Evolutionary conservation across 768 basidiomycete genomes (phyloP), one percentile per base, ranked within the genome.

Genomic region (Suillus discolor): DNA sequence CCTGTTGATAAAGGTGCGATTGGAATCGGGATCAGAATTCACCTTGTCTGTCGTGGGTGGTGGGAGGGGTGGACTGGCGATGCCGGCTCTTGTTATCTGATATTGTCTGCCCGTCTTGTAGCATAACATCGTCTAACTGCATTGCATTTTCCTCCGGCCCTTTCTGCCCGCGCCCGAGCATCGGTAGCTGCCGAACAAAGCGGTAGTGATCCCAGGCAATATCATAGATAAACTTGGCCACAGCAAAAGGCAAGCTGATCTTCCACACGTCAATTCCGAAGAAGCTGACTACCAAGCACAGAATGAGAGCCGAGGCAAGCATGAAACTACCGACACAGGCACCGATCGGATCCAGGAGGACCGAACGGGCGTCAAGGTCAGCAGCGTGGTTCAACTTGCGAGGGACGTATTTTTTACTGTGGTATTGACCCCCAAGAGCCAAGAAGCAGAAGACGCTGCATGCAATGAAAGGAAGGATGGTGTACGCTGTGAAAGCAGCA

Each of bases 231-330:
- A 96, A 82, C 77, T 94, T 95, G 62, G 85, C 74, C 0, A 83
- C 73, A 0, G 93, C 94, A 57, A 94, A 94, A 0, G 96, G 94
- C 13, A 94, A 83, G 4, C 87, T 91, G 57, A 97, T 91, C 77
- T 84, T 87, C 91, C 92, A 95, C 3, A 93, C 91, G 62, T 93
- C 90, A 20, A 93, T 81, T 55, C 87, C 83, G 68, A 91, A 81
- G 74, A 90, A 93, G 72, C 89, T 91, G 66, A 90, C 87, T 6
- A 89, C 87, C 62, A 97, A 87, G 25, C 93, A 85, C 12, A 91
- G 83, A n/a, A 85, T 77, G 18, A 98, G 84, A 42, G 92, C 91
- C 15, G 81, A 75, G 1, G 83, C 79, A 15, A 97, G 83, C 54
- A 96, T 77, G 28, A 84, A 70, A 60, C 87, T 83, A 25, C 94